Base-by-base conservation (phyloP, 441 rosid genomes). In the Sinapis alba region DNA sequence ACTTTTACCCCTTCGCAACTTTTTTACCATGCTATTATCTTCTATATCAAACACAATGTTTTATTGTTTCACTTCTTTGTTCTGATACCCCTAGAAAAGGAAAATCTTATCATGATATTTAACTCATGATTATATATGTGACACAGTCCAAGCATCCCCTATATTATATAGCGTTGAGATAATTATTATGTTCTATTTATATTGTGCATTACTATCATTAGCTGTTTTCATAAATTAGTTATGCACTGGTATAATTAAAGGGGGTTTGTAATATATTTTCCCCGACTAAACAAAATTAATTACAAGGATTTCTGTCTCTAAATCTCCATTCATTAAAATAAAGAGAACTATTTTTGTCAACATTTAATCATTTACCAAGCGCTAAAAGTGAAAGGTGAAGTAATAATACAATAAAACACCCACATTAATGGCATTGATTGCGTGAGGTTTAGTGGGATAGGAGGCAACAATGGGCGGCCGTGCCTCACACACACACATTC, bases 401-500 rank as follows among this genome's bases (percentile, higher is more conserved):
- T 50, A 62, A 62, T 61, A 26, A 28, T 30, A 9, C 24, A 34
- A 32, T n/a, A 67, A 45, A 69, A 54, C 15, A 43, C n/a, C 80
- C 30, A 38, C 61, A 65, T 71, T 65, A 64, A 32, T 64, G 76
- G 67, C 76, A 70, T 70, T 71, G 76, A 76, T 76, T 76, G 80
- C 76, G 80, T 71, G 71, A 71, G 27, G 74, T 76, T 58, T 50
- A 62, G 45, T 76, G 74, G 79, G 74, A 27, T 62, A 74, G 43
- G 45, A 67, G 67, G 62, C 68, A 67, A 47, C 54, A 15, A 60
- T 50, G 66, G 27, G n/a, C 34, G 45, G 45, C 69, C 41, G 54
- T 74, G 60, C 72, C 50, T 65, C 58, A 19, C 58, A 19, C 57
- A 65, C 78, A 62, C 60, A 66, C 67, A 62, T 45, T 57, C 50